Base-by-base conservation (phyloP, 306 rosid genomes). In the Betula pendula region DNA sequence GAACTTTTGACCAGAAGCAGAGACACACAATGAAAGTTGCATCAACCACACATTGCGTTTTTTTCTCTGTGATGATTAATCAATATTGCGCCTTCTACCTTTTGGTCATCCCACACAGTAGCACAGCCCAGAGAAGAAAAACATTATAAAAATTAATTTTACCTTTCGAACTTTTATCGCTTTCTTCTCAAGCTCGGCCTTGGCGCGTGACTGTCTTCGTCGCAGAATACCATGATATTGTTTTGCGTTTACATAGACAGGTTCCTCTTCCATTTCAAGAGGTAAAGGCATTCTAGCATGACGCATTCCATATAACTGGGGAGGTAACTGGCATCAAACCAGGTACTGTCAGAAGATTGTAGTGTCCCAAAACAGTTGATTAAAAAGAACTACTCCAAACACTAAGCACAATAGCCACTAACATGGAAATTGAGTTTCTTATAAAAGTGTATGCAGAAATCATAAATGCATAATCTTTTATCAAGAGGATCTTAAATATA, bases 141-240 rank as follows among this genome's bases (percentile, higher is more conserved):
- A 65, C 22, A 33, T 16, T 3, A 4, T 31, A 22, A 44, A 56
- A 15, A 53, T 73, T 48, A 49, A 59, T 17, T 72, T 59, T 87
- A 93, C 97, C 98, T 93, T 93, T 77, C 97, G 85, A 75, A 12
- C 85, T 88, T 83, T 91, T 11, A 84, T 82, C 40, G 71, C 87
- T 82, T 88, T 93, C 86, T 85, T 93, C 83, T 88, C 88, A 38
- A 89, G 89, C 83, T 93, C 96, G 24, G 96, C 92, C 81, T 93
- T 93, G 27, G 98, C 96, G 48, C 98, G 98, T 8, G 97, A 89
- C 75, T 90, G 96, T 79, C 98, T 87, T 79, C 98, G 84, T 77
- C 98, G 83, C 81, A 93, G 77, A 78, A 93, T 91, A 58, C 98
- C 98, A 86, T 93, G 93, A 82, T 93, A 93, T 80, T 93, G 98